These are phyloP conservation scores for Cyberlindnera misumaiensis DNA, from an alignment of 805 yeast species.

Conservation along the genomic window DNA sequence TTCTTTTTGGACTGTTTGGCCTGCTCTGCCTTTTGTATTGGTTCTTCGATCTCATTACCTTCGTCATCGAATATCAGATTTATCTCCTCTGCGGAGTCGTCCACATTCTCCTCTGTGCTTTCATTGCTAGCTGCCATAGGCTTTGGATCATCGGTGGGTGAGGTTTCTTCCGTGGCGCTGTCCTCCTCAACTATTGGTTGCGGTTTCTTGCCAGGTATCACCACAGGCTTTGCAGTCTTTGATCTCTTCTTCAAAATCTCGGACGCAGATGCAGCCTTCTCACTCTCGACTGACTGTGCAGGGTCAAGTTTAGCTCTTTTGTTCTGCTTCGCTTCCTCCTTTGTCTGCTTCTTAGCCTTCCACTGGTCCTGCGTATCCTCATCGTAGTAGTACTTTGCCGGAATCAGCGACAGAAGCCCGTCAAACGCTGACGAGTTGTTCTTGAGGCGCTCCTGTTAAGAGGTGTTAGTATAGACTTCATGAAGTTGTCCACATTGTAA, in stretches of 20 bases:
- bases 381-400: constrained; percentile 91
- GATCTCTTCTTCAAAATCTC: constrained; percentile 53
- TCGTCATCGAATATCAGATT: constrained; percentile 64
- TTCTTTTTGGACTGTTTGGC: constrained; percentile 11
- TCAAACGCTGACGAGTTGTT: constrained; percentile 78
- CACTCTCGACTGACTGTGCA: constrained; percentile 37
- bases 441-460: constrained; percentile 59
- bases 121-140: constrained; percentile 17
- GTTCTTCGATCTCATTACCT: constrained; percentile 41
- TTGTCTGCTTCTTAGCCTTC: constrained; percentile 74
- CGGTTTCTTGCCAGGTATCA: constrained; percentile 29
- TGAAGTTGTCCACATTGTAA: constrained; percentile 7
- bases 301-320: constrained; percentile 77
- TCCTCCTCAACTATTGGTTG: constrained; percentile 14
- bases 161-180: constrained; percentile 17
- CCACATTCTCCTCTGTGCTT: constrained; percentile 18
- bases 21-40: constrained; percentile 9
- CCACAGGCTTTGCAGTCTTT: constrained; percentile 41
- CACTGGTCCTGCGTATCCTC: constrained; percentile 87
- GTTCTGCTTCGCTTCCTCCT: constrained; percentile 52
- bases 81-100: constrained; percentile 28
- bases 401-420: constrained; percentile 83
- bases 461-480: constrained; percentile 4
- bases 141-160: constrained; percentile 1
- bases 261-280: constrained; percentile 48